Evolutionary conservation across 371 early-diverging fungal species (phyloP), one percentile per base, ranked within the genome.

Genomic region (Rhizopus microsporus): DNA sequence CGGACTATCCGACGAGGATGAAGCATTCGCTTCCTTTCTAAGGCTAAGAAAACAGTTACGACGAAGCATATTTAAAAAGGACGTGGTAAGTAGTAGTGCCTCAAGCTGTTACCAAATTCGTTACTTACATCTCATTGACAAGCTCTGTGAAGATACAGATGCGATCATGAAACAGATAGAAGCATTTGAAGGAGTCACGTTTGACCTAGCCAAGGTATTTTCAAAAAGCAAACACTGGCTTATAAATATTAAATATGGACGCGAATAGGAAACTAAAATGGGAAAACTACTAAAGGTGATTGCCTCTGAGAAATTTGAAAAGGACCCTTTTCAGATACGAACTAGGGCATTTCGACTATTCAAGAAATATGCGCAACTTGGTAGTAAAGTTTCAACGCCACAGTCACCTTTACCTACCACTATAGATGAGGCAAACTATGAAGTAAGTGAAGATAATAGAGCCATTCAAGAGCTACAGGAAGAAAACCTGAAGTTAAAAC

Each of bases 201-300:
- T 77, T 60, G 69, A 77, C 33, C 59, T 77, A 31, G 74, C 72
- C 60, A 77, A 77, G 65, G 77, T 73, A 67, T 48, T 0, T 23
- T 23, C 23, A 23, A 23, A 23, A 23, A 23, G 23, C 23, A 42
- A 6, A 6, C 6, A 44, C 9, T 17, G 7, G 37, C 3, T 44
- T 13, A 44, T 44, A 15, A 44, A 44, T 44, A 44, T 12, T 44
- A 17, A 7, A 39, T 33, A 58, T 44, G 17, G 9, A 42, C 50
- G 15, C 12, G 5, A 15, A 44, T 46, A 77, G 77, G 78, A 78
- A 57, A 72, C 78, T 9, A 73, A 67, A 35, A 78, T 78, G 75
- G 78, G 78, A 15, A 70, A 64, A 39, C 48, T 78, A 8, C 42
- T 78, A 46, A 78, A 78, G 45, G 51, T 75, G 33, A 76, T 76